These are phyloP conservation scores for Naegleria lovaniensis DNA, from an alignment of 208 protist genomes.

Conservation along the genomic window DNA sequence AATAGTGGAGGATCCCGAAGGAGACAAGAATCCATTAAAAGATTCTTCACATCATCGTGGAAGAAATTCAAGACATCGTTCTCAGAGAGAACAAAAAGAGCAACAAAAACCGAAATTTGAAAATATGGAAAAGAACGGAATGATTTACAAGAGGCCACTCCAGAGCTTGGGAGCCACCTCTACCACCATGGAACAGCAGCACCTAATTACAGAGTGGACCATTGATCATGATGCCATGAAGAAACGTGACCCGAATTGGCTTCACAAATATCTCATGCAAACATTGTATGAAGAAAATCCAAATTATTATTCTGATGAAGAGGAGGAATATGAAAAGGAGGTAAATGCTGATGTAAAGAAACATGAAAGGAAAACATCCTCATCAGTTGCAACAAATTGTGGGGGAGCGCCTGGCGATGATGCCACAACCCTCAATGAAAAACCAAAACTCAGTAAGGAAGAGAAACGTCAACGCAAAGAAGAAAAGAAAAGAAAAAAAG, in stretches of 20 bases:
- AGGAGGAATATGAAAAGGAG: background rate
- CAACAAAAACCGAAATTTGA: slow-evolving; percentile 18
- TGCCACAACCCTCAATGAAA: background rate
- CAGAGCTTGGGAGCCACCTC: background rate
- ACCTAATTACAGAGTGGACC: background rate
- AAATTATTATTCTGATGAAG: background rate
- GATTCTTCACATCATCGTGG: background rate
- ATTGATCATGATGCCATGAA: background rate
- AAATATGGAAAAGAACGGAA: slow-evolving; percentile 30
- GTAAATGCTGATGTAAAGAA: too few relatives aligned
- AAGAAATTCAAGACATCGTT: background rate
- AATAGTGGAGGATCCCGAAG: background rate
- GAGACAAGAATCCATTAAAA: background rate
- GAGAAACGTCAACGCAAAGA: background rate
- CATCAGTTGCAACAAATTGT: too few relatives aligned
- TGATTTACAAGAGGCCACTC: background rate
- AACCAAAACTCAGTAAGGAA: background rate
- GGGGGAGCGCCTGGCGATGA: too few relatives aligned
- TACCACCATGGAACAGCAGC: background rate
- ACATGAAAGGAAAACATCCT: too few relatives aligned
- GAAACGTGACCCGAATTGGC: background rate
- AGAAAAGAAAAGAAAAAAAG: slow-evolving; percentile 29
- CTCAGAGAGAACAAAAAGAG: background rate
- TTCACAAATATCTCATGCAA: background rate
- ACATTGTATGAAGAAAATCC: background rate